Evolutionary conservation across 2,329 filamentous ascomycete species (phyloP), one percentile per base, ranked within the genome.

Genomic region (Aaosphaeria arxii): DNA sequence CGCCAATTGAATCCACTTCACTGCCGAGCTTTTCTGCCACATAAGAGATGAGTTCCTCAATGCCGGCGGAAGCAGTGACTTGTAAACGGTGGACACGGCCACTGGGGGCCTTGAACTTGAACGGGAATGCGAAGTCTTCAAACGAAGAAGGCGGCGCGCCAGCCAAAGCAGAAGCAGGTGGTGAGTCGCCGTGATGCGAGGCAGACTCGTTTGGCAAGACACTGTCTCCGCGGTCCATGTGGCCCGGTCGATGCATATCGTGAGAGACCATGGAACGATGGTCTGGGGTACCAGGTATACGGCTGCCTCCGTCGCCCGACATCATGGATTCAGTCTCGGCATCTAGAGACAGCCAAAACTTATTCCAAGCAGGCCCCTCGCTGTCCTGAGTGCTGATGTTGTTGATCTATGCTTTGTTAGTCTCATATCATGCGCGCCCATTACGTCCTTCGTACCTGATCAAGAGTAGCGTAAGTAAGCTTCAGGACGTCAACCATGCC

Each of bases 401-500:
- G 77, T 97, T 97, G 66, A 87, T 85, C 80, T 86, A 55, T 11
- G 30, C 30, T 24, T 40, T 42, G 44, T 60, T 43, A 61, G 53
- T 35, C 7, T 28, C 2, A 24, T n/a, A 45, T 40, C 31, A 29
- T 30, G 28, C 1, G 7, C 24, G n/a, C 17, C 17, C 17, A 3
- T 24, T 24, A 11, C 11, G 29, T 30, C n/a, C 30, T 1, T 43
- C 38, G 45, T 73, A 95, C 91, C 77, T 96, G 92, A 73, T 99
- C 94, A 45, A 99, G 81, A 5, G 94, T 99, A 43, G 94, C 94
- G 72, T 99, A 99, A 24, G 94, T 99, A 64, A 99, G 81, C 76
- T 97, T 97, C 53, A 99, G 83, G 50, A 99, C 94, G 72, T 99
- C 94, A 29, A 99, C 94, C 94, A 99, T 99, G 63, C 94, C 94